Base-by-base conservation (phyloP, 2,329 filamentous ascomycete genomes). In the Colletotrichum graminicola region DNA sequence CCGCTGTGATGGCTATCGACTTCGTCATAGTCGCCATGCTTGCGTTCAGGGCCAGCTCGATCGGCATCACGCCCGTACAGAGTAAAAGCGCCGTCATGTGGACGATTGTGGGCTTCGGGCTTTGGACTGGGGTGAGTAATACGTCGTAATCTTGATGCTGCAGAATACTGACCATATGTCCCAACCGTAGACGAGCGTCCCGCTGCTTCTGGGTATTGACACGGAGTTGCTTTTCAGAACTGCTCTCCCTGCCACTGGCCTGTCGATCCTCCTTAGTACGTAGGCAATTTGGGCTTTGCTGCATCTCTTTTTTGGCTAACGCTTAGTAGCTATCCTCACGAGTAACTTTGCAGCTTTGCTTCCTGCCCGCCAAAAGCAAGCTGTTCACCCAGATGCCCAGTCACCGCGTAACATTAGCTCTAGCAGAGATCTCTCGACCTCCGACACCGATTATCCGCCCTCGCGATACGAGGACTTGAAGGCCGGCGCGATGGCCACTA, bases 71-170 rank as follows among this genome's bases (percentile, higher is more conserved):
- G 12, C 76, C 78, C 47, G 80, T 82, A 64, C 76, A 76, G 5
- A 79, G 80, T 43, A 81, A 78, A 68, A 87, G 83, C 75, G 80
- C 82, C 47, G 75, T 87, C 23, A 75, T 85, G 32, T 76, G 84
- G 1, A 78, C 84, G 23, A 79, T 85, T 29, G 75, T 81, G 56
- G 86, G 82, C 18, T 78, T 88, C 67, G 82, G 80, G n/a, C 76
- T 88, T 41, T 90, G 88, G 88, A 86, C 84, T 62, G 86, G 80
- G 75, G 87, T 89, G 76, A 77, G 86, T 85, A 10, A 21, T 49
- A 21, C 26, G n/a, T 49, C 5, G n/a, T 47, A 11, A 18, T n/a
- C 23, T 29, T 12, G 5, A 45, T 26, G 16, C 21, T 10, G 32
- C 49, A 29, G 12, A 62, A 74, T 60, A 75, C 74, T 67, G 29